Base-by-base conservation (phyloP, 179 eudicot genomes). In the Silene vulgaris region DNA sequence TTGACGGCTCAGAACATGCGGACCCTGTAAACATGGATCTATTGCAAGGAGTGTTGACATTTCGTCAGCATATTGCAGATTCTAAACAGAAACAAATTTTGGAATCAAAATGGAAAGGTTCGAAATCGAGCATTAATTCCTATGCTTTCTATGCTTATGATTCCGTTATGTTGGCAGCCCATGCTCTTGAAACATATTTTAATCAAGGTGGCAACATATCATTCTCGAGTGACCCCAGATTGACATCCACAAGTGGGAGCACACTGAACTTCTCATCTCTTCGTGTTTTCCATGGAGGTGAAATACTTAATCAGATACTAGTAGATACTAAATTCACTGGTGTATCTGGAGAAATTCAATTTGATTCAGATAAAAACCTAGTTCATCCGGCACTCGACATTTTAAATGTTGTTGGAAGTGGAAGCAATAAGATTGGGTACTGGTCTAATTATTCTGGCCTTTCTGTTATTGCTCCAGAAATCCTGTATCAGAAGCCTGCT, bases 361-460 rank as follows among this genome's bases (percentile, higher is more conserved):
- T 87, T 68, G 76, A 75, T 73, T 50, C 75, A 20, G 87, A 80
- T 54, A 84, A 70, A 69, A 78, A 82, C 76, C 28, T 82, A 56
- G 54, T 81, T 66, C 74, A 8, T 59, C 76, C 81, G 16, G 79
- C 74, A 19, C 84, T 76, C 59, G 89, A 89, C 65, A 75, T 89
- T 17, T 52, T 84, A 62, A 89, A 89, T 72, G 64, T 89, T 74
- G 85, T 74, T 50, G 78, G 80, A 48, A 76, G 74, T 32, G 86
- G 74, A 20, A 40, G 69, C 32, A 79, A 65, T 28, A 73, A 23
- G 74, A 81, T 89, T 67, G 93, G 91, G 40, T 88, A 88, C 76
- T 89, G 93, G 93, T 86, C 91, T 13, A 89, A 82, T 65, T 77
- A 82, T 77, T 85, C 93, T 0, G 91, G 93, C 20, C 86, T 90